These are phyloP conservation scores for Physcomitrellopsis africana DNA, from an alignment of 225 moss, liverwort and hornwort genomes.

Conservation along the genomic window DNA sequence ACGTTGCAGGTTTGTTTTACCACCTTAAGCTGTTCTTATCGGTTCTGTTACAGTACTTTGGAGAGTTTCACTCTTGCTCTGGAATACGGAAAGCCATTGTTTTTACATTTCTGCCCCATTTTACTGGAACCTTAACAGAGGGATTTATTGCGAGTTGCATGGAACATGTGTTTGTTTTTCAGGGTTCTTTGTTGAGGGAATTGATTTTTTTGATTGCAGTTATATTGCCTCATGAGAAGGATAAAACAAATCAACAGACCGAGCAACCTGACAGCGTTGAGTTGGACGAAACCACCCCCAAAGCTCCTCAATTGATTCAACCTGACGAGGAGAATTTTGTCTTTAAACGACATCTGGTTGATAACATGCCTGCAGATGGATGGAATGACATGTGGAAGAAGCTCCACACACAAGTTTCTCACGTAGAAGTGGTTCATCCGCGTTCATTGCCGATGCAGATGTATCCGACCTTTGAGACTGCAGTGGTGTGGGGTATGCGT, in stretches of 20 bases:
- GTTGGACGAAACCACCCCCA: constrained; percentile 31
- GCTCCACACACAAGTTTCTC: constrained; percentile 77
- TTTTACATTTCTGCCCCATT: not conserved
- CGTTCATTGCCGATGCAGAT: constrained; percentile 70
- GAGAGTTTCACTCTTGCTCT: not conserved
- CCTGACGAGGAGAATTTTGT: constrained; percentile 54
- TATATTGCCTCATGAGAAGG: constrained; percentile 53
- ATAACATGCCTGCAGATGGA: constrained; percentile 94
- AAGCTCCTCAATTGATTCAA: constrained; percentile 32
- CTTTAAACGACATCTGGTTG: constrained; percentile 82
- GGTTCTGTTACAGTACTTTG: not conserved
- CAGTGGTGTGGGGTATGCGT: constrained; percentile 94
- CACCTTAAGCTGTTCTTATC: not conserved
- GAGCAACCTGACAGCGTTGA: constrained; percentile 43
- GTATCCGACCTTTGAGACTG: constrained; percentile 90
- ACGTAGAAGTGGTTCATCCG: constrained; percentile 87
- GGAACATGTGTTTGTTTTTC: not conserved
- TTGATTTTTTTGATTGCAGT: constrained; percentile 45
- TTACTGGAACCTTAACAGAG: not conserved
- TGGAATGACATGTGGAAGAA: constrained; percentile 96
- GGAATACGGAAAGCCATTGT: not conserved
- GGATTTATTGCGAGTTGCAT: constrained; percentile 2
- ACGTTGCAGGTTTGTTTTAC: constrained; percentile 54
- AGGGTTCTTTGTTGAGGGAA: constrained; percentile 20
- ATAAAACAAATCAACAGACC: constrained; percentile 26